Conservation (phyloP, 2,329 filamentous ascomycete genomes). For the Alternaria arborescens region DNA sequence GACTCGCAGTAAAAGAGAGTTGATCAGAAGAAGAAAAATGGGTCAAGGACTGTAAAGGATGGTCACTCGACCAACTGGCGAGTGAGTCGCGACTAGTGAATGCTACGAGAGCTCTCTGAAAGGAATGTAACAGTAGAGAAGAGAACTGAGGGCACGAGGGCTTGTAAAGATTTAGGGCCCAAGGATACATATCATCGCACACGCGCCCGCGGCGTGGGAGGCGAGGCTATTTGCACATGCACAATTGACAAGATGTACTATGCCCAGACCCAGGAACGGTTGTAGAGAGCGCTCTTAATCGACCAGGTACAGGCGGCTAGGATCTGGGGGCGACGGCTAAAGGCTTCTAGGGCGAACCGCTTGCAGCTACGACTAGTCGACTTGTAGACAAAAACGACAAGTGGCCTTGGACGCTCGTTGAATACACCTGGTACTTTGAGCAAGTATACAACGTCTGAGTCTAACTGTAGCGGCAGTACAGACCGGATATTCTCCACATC, state of each 20-base stretch:
- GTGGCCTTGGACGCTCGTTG: slow-evolving; percentile 9
- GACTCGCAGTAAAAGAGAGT: neutral
- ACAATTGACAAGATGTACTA: slow-evolving; percentile 32
- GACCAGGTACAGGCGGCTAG: slow-evolving; percentile 24
- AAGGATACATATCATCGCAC: slow-evolving; percentile 25
- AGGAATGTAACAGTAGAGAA: slow-evolving; percentile 37
- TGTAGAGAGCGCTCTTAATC: slow-evolving; percentile 25
- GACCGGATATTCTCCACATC: neutral
- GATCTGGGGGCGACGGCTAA: slow-evolving; percentile 41
- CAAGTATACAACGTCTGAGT: neutral
- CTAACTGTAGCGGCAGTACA: neutral
- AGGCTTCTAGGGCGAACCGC: slow-evolving; percentile 8
- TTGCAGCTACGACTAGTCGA: neutral
- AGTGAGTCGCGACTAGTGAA: slow-evolving; percentile 24
- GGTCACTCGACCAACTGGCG: slow-evolving; percentile 18
- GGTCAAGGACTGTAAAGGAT: slow-evolving; percentile 10
- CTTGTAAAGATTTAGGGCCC: slow-evolving; percentile 12
- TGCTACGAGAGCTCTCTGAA: slow-evolving; percentile 34
- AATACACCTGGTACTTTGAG: neutral
- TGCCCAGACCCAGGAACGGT: slow-evolving; percentile 20
- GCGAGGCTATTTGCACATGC: slow-evolving; percentile 21
- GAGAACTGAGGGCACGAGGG: slow-evolving; percentile 20
- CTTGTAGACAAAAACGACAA: slow-evolving; percentile 18
- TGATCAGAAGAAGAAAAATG: neutral
- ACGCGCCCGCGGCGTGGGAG: slow-evolving; percentile 17